phyloP scores from a whole-genome alignment of 1,284 basidiomycete genomes.

The Athelia sp. region DNA sequence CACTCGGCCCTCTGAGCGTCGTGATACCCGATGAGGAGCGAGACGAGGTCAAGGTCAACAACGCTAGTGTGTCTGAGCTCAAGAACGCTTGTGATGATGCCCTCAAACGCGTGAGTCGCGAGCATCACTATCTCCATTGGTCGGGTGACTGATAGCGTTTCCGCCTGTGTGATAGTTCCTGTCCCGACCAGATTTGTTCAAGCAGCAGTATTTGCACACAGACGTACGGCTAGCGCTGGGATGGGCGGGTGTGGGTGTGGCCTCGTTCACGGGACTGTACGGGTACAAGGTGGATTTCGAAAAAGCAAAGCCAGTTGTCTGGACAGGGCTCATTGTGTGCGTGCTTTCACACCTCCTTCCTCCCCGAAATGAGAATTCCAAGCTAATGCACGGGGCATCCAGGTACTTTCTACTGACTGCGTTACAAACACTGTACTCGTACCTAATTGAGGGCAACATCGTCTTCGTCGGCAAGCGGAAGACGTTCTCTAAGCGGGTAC shows the following conservation, averaged over 20 bases:
- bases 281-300: conserved; percentile 86
- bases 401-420: conserved; percentile 73
- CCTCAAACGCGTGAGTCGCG: conserved; percentile 72
- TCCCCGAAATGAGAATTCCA: conserved; percentile 4
- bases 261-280: conserved; percentile 76
- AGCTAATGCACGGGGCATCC: conserved; percentile 4
- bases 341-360: conserved; percentile 29
- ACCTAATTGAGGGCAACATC: conserved; percentile 75
- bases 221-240: conserved; percentile 82
- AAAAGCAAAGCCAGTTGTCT: conserved; percentile 74
- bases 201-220: conserved; percentile 79
- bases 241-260: conserved; percentile 78
- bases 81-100: conserved; percentile 91
- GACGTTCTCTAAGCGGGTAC: conserved; percentile 74
- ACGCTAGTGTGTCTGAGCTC: conserved; percentile 73
- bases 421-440: conserved; percentile 71
- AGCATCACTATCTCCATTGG: background rate
- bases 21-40: conserved; percentile 40
- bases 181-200: conserved; percentile 75
- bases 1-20: conserved; percentile 46
- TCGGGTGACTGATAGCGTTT: conserved; percentile 3
- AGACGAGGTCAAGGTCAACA: conserved; percentile 81
- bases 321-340: conserved; percentile 71
- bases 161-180: conserved; percentile 52
- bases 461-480: conserved; percentile 83